phyloP scores from a whole-genome alignment of 1,284 basidiomycete species.

The Pseudozyma sp. region DNA sequence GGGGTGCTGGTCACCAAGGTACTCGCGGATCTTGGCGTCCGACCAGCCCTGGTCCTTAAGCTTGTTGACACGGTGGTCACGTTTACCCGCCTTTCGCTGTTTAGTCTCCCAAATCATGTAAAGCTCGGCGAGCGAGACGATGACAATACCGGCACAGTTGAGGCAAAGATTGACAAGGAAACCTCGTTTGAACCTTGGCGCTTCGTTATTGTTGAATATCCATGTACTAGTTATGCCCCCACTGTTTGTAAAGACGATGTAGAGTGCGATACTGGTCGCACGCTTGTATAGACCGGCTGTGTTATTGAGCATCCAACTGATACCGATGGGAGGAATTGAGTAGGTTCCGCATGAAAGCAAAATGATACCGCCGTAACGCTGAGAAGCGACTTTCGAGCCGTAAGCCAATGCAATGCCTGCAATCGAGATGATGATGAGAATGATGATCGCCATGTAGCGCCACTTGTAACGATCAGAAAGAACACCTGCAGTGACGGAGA shows the following conservation, averaged over 20 bases:
- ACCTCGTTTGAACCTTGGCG: conserved; percentile 47
- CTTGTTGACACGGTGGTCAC: conserved; percentile 48
- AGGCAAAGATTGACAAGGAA: conserved; percentile 57
- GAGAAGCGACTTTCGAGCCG: conserved; percentile 22
- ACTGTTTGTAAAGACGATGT: conserved; percentile 59
- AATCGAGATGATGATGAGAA: conserved; percentile 44
- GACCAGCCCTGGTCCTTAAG: conserved; percentile 45
- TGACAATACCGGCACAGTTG: conserved; percentile 28
- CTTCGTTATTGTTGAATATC: conserved; percentile 54
- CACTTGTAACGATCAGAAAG: conserved; percentile 55
- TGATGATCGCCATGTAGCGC: conserved; percentile 45
- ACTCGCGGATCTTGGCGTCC: conserved; percentile 51
- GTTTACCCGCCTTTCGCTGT: conserved; percentile 47
- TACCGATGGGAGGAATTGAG: conserved; percentile 46
- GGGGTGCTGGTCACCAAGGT: conserved; percentile 62
- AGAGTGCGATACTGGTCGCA: conserved; percentile 53
- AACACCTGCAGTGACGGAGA: conserved; percentile 52
- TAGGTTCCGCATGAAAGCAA: conserved; percentile 54
- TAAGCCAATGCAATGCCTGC: conserved; percentile 56
- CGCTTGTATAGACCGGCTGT: conserved; percentile 57
- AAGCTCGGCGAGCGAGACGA: conserved; percentile 50
- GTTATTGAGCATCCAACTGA: conserved; percentile 56
- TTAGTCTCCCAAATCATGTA: conserved; percentile 53
- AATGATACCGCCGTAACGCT: conserved; percentile 60
- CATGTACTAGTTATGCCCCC: conserved; percentile 58